Conservation (phyloP, 2,329 filamentous ascomycete species). For the Aureobasidium lini region DNA sequence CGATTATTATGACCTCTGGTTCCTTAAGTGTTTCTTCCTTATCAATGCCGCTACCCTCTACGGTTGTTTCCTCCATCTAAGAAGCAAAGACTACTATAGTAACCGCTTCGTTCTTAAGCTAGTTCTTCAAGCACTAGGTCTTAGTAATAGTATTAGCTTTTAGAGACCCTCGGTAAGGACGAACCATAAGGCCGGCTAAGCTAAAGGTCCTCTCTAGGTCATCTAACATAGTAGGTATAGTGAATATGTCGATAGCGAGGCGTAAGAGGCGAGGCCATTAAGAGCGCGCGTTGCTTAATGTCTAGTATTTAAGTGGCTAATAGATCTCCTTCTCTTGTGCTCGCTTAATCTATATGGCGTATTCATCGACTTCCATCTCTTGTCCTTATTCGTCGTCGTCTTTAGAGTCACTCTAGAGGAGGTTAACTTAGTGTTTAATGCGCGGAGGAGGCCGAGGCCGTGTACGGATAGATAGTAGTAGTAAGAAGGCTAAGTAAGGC, state of each 20-base stretch:
- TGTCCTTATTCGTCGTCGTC: too few relatives aligned
- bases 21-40: too few relatives aligned
- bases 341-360: neutral
- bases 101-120: neutral
- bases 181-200: neutral
- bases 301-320: neutral
- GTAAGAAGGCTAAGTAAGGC: too few relatives aligned
- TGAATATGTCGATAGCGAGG: neutral
- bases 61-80: too few relatives aligned
- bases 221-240: neutral
- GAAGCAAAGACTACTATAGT: too few relatives aligned
- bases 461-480: too few relatives aligned
- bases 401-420: too few relatives aligned
- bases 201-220: neutral
- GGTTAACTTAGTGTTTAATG: too few relatives aligned
- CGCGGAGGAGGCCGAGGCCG: too few relatives aligned
- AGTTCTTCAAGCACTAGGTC: neutral
- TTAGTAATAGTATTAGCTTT: neutral
- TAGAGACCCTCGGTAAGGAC: neutral
- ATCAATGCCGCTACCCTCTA: too few relatives aligned
- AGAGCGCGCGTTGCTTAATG: neutral
- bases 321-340: neutral
- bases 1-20: too few relatives aligned
- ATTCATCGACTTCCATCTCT: too few relatives aligned
- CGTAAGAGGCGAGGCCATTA: neutral